Percentiles rank a stretch among this genome's conserved stretches.
Evolutionary conservation across 805 yeast species (phyloP).

Genomic region (Candida pini): DNA sequence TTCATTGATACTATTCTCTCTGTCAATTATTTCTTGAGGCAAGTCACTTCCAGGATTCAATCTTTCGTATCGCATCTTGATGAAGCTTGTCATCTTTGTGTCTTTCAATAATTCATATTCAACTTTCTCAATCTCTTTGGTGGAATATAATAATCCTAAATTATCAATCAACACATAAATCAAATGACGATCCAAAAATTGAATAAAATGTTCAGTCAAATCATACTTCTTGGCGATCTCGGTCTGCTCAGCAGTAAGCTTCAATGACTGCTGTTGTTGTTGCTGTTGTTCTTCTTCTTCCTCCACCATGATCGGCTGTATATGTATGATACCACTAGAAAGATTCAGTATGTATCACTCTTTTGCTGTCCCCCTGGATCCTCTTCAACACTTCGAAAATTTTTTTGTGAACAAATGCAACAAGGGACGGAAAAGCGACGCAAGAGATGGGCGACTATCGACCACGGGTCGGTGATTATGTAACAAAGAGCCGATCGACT

Average conservation of each 20-base stretch:
- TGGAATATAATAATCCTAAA: conserved; percentile 35
- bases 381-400: too few relatives aligned
- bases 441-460: too few relatives aligned
- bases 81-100: conserved; percentile 49
- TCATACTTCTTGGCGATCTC: conserved; percentile 45
- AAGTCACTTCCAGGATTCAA: conserved; percentile 34
- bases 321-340: too few relatives aligned
- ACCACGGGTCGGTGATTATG: too few relatives aligned
- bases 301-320: neutral
- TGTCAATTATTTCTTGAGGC: conserved; percentile 37
- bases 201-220: conserved; percentile 46
- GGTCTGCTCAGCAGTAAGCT: conserved; percentile 29
- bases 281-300: conserved; percentile 1
- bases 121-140: conserved; percentile 37
- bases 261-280: conserved; percentile 1
- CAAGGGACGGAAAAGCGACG: too few relatives aligned
- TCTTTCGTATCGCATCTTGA: conserved; percentile 37
- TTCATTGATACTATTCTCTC: conserved; percentile 35
- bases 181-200: conserved; percentile 59
- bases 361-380: too few relatives aligned
- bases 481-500: too few relatives aligned
- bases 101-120: conserved; percentile 51
- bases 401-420: too few relatives aligned
- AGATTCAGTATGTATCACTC: too few relatives aligned
- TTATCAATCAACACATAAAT: conserved; percentile 48